phyloP scores from a whole-genome alignment of 73 alveolate genomes.

The Blepharisma japonicum region DNA sequence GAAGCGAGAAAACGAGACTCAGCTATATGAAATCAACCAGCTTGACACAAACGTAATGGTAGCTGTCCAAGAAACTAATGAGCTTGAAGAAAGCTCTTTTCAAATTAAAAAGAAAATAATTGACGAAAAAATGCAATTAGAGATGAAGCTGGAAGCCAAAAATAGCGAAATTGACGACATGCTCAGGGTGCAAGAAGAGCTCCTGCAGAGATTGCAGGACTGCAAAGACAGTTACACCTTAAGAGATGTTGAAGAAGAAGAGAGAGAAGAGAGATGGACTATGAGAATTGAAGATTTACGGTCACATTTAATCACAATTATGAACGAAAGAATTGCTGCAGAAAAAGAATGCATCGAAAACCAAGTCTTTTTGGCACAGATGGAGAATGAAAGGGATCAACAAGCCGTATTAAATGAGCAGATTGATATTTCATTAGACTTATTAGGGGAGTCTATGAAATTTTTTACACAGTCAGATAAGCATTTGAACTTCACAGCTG shows the following conservation, averaged over 20 bases:
- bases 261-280: not conserved
- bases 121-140: too few species aligned
- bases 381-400: not conserved
- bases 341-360: not conserved
- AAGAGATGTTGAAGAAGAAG: not conserved
- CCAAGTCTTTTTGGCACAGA: not conserved
- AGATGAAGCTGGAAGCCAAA: too few species aligned
- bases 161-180: too few species aligned
- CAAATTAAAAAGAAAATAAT: too few species aligned
- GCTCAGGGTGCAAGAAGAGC: too few species aligned
- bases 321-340: not conserved
- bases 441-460: not conserved
- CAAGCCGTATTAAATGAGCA: not conserved
- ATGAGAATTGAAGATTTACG: slow-evolving; percentile 20
- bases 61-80: too few species aligned
- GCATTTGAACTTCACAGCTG: not conserved
- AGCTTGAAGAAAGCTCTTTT: too few species aligned
- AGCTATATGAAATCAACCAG: too few species aligned
- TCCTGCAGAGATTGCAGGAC: too few species aligned
- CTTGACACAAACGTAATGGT: too few species aligned
- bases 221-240: not conserved
- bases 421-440: not conserved
- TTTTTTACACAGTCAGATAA: not conserved
- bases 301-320: not conserved
- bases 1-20: too few species aligned